A percentile compares a stretch with the other conserved stretches of the same genome.
Conservation (phyloP, 352 stramenopile genomes). For the Phytophthora hibernalis region DNA sequence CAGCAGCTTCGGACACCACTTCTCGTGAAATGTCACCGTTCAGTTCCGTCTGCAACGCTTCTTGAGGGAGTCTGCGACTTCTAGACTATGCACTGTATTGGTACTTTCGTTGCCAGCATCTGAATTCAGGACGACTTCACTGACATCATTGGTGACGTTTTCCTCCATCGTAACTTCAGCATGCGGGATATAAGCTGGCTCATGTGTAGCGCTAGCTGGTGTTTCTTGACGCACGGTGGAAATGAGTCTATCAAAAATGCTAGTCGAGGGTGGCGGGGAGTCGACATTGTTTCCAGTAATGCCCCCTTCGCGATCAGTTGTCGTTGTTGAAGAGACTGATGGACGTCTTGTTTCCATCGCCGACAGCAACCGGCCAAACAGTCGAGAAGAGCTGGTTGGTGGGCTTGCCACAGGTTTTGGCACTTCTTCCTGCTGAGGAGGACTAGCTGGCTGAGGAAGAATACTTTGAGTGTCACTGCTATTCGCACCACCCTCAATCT, state of each 20-base stretch:
- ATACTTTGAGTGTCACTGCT: neutral
- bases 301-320: neutral
- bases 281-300: neutral
- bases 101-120: neutral
- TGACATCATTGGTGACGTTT: neutral
- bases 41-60: neutral
- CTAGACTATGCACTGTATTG: neutral
- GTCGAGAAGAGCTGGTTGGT: slow-evolving; percentile 1
- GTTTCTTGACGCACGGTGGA: slow-evolving; percentile 7
- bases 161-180: slow-evolving; percentile 17
- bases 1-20: neutral
- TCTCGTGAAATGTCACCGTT: neutral
- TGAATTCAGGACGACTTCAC: neutral
- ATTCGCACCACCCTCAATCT: neutral
- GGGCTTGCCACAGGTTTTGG: slow-evolving; percentile 5
- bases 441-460: neutral
- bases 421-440: neutral
- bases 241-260: slow-evolving; percentile 8
- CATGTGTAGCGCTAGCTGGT: neutral
- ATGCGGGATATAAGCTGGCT: slow-evolving; percentile 7
- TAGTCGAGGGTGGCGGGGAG: neutral
- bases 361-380: slow-evolving; percentile 12
- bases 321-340: neutral
- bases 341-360: slow-evolving; percentile 4
- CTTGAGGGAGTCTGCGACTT: neutral